Evolutionary conservation across 192 early-diverging fungal genomes (phyloP), one percentile per base, ranked within the genome.

Genomic region (Entrophospora sp.): DNA sequence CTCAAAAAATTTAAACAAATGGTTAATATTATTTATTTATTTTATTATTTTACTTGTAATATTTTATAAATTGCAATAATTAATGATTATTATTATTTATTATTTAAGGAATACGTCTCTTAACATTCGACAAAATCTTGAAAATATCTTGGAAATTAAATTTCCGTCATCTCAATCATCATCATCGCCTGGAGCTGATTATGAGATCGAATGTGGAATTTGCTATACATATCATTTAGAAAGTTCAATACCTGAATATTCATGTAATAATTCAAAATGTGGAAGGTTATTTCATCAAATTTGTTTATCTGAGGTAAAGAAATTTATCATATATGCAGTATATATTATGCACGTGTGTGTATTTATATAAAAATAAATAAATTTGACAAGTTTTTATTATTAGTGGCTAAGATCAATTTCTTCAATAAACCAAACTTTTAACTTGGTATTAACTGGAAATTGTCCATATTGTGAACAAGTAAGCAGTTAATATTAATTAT

Each of bases 401-500:
- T 2, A 66, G 64, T 66, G 64, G 64, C 62, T 64, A 8, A 44
- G 46, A 9, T 16, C 62, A 27, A 36, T 64, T 27, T 46, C 62
- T 24, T 40, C 62, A 51, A 64, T 46, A n/a, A 64, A 27, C 53
- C 49, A 66, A 55, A 55, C 6, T 22, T 55, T 55, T 28, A 66
- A 66, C 34, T n/a, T n/a, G n/a, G 40, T 28, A 13, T 43, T 66
- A 14, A 31, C 16, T 12, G 51, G 49, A 13, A 55, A 66, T 18
- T 66, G 64, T 43, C 64, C 64, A 18, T 66, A 66, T 66, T 66
- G 64, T 66, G 43, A 66, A 20, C 51, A 66, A 28, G 64, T 66
- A 55, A 66, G 52, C 31, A 12, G 25, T 10, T 3, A 57, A 6
- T 34, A n/a, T n/a, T n/a, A n/a, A n/a, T 57, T 14, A 24, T 20